Evolutionary conservation across 176 grass and related monocot genomes (phyloP), one percentile per base, ranked within the genome.

Genomic region (Triticum timopheevii): DNA sequence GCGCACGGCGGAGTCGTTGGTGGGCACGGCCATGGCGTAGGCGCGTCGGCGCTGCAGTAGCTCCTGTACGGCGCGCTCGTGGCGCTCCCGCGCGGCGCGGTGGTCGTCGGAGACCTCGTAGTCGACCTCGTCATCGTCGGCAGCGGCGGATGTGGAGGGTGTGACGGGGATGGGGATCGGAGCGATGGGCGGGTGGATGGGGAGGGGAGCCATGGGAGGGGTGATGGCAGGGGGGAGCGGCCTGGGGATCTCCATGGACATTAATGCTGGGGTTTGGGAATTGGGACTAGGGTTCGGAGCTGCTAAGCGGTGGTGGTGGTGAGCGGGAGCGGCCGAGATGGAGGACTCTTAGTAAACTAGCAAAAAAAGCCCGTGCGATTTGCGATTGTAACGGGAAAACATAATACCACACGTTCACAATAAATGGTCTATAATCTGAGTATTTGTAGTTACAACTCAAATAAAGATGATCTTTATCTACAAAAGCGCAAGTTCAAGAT

Each of bases 141-240:
- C 24, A 13, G 56, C 50, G 31, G 63, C 34, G 24, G 77, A 30
- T 69, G 80, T 34, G 66, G 81, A 69, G 64, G 94, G 80, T 28
- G 90, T 87, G 19, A 83, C 85, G 1, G 95, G 86, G 80, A 93
- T 13, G 10, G 44, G 44, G 44, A 44, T 90, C 34, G 92, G 83
- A 5, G 92, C 89, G 64, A 92, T 94, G 22, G 95, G 86, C 7
- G 86, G 92, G 65, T 86, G 89, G 39, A 85, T 31, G 8, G 78
- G 89, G 73, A 87, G 85, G 50, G 84, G 92, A 42, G 83, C 87
- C 76, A 68, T 76, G 47, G 65, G 77, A 30, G 85, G 86, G 1
- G 77, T 87, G 47, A n/a, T 22, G 4, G 67, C 49, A 2, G 82
- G 61, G 31, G 34, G 13, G 35, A 36, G 87, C n/a, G 81, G 81